Conservation (phyloP, 176 grass and related monocot species). For the Chrysopogon serrulatus region DNA sequence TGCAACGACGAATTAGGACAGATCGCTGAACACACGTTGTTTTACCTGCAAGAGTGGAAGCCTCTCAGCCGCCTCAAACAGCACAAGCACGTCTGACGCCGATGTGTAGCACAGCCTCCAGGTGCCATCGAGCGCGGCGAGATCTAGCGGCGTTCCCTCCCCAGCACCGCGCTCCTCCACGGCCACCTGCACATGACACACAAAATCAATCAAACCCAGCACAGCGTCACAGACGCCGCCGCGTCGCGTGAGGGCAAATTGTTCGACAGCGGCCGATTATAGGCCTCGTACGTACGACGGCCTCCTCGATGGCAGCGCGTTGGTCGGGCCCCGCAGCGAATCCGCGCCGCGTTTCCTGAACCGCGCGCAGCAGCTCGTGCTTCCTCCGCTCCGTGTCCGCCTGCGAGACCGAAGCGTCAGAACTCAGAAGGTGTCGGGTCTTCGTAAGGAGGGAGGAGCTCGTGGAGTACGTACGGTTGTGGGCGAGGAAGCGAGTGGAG, state of each 20-base stretch:
- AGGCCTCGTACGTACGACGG: constrained; percentile 40
- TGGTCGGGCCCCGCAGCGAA: constrained; percentile 54
- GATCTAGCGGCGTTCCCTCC: constrained; percentile 50
- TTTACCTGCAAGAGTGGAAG: constrained; percentile 69
- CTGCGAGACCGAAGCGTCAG: constrained; percentile 6
- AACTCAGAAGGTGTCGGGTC: background rate
- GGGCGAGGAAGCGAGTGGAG: background rate
- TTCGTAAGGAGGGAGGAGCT: background rate
- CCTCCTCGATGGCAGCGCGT: constrained; percentile 87
- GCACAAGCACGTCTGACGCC: constrained; percentile 73
- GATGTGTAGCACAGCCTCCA: constrained; percentile 95
- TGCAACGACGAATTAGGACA: background rate
- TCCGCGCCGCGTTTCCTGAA: constrained; percentile 85
- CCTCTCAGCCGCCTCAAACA: constrained; percentile 83
- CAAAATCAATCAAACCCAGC: background rate
- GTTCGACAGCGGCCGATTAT: background rate
- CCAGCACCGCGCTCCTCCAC: constrained; percentile 70
- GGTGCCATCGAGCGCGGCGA: constrained; percentile 68
- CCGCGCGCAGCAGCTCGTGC: constrained; percentile 62
- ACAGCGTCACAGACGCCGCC: background rate
- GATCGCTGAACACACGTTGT: background rate
- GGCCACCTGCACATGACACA: constrained; percentile 43
- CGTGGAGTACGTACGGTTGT: background rate
- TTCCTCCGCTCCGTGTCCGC: constrained; percentile 67
- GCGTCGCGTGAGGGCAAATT: background rate